These are phyloP conservation scores for Madurella fahalii DNA, from an alignment of 2,329 filamentous ascomycete species.

Conservation along the genomic window DNA sequence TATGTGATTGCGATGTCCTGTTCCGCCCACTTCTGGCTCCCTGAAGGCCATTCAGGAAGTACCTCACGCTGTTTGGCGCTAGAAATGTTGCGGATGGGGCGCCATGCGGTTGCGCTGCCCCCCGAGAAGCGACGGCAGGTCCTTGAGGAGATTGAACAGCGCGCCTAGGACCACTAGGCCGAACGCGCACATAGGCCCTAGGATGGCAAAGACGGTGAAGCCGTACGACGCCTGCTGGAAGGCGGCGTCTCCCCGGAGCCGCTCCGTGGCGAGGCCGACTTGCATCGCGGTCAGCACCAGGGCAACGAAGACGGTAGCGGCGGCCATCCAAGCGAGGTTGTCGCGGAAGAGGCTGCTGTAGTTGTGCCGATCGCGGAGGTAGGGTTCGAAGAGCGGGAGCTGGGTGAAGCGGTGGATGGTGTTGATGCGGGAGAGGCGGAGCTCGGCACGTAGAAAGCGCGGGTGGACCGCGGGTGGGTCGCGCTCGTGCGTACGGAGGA, in stretches of 20 bases:
- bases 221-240: constrained; percentile 39
- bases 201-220: constrained; percentile 30
- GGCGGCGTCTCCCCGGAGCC: constrained; percentile 22
- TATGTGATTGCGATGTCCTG: not conserved
- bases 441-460: constrained; percentile 23
- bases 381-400: constrained; percentile 10
- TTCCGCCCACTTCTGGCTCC: not conserved
- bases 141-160: constrained; percentile 17
- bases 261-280: constrained; percentile 35
- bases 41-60: not conserved
- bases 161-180: constrained; percentile 9
- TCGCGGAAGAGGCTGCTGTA: constrained; percentile 33
- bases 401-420: constrained; percentile 17
- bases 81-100: not conserved
- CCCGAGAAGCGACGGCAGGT: constrained; percentile 30
- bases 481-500: constrained; percentile 12
- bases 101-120: not conserved
- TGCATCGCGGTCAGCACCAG: constrained; percentile 43
- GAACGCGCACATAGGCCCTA: constrained; percentile 14
- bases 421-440: constrained; percentile 22
- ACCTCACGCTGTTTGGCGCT: not conserved
- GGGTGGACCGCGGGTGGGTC: constrained; percentile 14
- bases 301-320: constrained; percentile 35
- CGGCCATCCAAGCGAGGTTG: constrained; percentile 36
- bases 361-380: constrained; percentile 13